A percentile compares a stretch with the other conserved stretches of the same genome.
Conservation (phyloP, 192 early-diverging fungal genomes). For the Oehlia diaphana region DNA sequence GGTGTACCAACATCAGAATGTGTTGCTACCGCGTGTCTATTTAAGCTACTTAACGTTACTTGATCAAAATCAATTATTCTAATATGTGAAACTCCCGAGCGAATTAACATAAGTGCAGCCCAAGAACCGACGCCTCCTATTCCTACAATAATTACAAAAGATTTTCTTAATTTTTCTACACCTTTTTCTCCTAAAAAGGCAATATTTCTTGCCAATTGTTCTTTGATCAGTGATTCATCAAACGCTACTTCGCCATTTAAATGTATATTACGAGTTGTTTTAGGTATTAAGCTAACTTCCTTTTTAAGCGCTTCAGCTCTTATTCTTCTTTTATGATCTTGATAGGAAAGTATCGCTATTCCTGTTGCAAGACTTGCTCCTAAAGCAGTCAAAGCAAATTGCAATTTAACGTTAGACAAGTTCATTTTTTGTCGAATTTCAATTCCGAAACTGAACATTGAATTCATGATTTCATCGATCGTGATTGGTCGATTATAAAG, state of each 20-base stretch:
- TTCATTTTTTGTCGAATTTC: neutral
- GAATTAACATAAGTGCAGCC: slow-evolving; percentile 88
- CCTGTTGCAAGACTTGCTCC: slow-evolving; percentile 13
- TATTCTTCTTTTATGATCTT: slow-evolving; percentile 4
- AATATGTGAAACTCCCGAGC: slow-evolving; percentile 83
- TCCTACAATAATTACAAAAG: slow-evolving; percentile 94
- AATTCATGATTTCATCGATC: no score
- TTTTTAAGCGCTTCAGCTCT: slow-evolving; percentile 17
- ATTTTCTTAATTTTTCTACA: slow-evolving; percentile 64
- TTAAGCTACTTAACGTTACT: slow-evolving; percentile 90
- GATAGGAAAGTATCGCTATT: slow-evolving; percentile 5
- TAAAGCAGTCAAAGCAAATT: slow-evolving; percentile 17
- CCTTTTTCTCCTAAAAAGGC: slow-evolving; percentile 88
- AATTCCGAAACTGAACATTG: no score
- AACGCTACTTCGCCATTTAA: slow-evolving; percentile 17
- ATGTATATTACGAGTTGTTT: neutral
- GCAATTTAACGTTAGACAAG: neutral
- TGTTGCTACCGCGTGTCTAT: slow-evolving; percentile 91
- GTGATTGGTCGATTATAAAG: no score
- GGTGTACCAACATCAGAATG: slow-evolving; percentile 87
- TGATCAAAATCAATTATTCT: slow-evolving; percentile 98
- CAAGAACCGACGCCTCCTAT: slow-evolving; percentile 92
- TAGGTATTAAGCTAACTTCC: neutral
- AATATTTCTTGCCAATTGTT: slow-evolving; percentile 85
- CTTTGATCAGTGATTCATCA: slow-evolving; percentile 73